Conservation (phyloP, 1,139 yeast species). For the Pichia sp. region DNA sequence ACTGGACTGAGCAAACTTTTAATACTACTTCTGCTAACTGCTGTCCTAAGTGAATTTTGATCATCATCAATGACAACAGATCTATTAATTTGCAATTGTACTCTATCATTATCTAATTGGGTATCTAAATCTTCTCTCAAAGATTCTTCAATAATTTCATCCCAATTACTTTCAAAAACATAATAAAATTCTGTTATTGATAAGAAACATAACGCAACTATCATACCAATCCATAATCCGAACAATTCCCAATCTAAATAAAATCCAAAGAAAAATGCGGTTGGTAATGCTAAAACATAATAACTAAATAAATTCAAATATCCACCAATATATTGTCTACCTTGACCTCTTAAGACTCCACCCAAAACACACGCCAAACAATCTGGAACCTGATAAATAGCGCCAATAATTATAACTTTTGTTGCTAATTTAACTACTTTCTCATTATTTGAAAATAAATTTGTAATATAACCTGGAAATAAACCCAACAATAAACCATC, state of each 20-base stretch:
- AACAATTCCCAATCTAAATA: constrained; percentile 37
- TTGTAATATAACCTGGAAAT: constrained; percentile 39
- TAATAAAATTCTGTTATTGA: constrained; percentile 41
- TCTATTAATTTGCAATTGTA: neutral
- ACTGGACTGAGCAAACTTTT: constrained; percentile 23
- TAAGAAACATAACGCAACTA: constrained; percentile 45
- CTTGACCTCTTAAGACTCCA: constrained; percentile 62
- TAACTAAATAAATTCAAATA: constrained; percentile 50
- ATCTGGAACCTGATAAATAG: constrained; percentile 56
- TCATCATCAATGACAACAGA: constrained; percentile 8
- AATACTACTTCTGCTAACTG: constrained; percentile 11
- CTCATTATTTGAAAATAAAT: constrained; percentile 45
- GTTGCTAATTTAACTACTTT: constrained; percentile 46
- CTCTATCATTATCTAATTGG: constrained; percentile 3
- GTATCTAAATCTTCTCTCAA: constrained; percentile 24
- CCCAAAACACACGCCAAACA: constrained; percentile 48
- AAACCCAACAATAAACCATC: constrained; percentile 31
- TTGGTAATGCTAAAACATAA: constrained; percentile 54
- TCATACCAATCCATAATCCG: constrained; percentile 63
- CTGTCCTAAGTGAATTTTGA: neutral
- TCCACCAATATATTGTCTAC: constrained; percentile 62
- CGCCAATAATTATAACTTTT: constrained; percentile 47
- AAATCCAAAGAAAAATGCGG: constrained; percentile 50
- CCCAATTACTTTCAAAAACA: constrained; percentile 52
- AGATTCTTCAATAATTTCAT: constrained; percentile 35